Conservation (phyloP, 116 monocot genomes). For the Trichopus zeylanicus region DNA sequence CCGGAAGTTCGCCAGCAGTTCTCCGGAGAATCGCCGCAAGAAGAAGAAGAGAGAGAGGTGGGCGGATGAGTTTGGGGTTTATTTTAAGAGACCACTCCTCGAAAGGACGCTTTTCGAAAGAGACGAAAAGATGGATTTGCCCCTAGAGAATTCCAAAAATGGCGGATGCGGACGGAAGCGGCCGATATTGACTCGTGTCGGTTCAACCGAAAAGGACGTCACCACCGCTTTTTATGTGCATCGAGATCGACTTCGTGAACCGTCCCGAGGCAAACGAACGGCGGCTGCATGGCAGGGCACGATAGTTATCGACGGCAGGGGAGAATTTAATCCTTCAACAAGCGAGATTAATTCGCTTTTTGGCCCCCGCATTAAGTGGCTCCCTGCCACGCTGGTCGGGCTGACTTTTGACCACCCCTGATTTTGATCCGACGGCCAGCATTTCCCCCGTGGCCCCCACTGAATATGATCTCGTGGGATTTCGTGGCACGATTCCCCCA, state of each 20-base stretch:
- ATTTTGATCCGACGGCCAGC: neutral
- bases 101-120: neutral
- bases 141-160: neutral
- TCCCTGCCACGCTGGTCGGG: constrained; percentile 1
- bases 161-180: neutral
- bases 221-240: neutral
- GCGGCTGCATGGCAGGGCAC: neutral
- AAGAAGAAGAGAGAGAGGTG: neutral
- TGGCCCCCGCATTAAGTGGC: neutral
- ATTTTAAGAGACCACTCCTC: neutral
- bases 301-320: neutral
- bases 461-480: neutral
- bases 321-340: neutral
- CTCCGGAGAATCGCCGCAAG: neutral
- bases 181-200: neutral
- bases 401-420: neutral
- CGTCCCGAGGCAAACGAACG: neutral
- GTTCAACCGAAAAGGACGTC: neutral
- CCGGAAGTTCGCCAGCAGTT: neutral
- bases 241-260: neutral
- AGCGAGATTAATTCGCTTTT: neutral
- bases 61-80: neutral
- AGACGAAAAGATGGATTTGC: neutral
- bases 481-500: neutral
- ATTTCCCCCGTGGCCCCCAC: neutral